A percentile compares a stretch with the other conserved stretches of the same genome.
These are phyloP conservation scores for Mycena vitilis DNA, from an alignment of 768 basidiomycete genomes.

Conservation along the genomic window DNA sequence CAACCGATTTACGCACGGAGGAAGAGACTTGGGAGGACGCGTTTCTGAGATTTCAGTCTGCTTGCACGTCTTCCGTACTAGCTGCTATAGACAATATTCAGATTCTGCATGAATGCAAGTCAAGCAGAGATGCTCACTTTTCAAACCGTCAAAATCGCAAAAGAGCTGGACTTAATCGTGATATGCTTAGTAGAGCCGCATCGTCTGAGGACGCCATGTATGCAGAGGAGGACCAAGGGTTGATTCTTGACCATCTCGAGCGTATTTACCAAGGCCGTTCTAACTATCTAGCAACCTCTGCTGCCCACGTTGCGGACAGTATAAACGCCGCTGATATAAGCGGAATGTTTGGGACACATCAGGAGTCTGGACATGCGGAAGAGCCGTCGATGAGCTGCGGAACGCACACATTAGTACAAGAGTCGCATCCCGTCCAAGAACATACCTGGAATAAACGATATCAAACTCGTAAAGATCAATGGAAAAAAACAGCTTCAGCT, in stretches of 20 bases:
- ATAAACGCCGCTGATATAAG: background rate
- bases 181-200: background rate
- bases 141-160: background rate
- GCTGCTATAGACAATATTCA: slow-evolving; percentile 27
- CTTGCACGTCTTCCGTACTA: slow-evolving; percentile 15
- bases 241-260: background rate
- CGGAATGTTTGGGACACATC: no score
- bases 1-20: background rate
- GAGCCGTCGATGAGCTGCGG: no score
- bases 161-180: background rate
- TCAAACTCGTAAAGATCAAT: background rate
- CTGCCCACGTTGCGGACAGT: background rate
- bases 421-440: background rate
- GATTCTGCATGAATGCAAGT: slow-evolving; percentile 18
- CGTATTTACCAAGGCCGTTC: background rate
- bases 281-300: background rate
- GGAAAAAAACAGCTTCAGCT: background rate
- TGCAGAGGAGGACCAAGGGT: background rate
- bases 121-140: slow-evolving; percentile 14
- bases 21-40: slow-evolving; percentile 1
- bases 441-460: background rate
- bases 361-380: no score
- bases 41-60: background rate
- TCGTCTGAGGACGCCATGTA: background rate
- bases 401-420: background rate